These are phyloP conservation scores for Senna tora DNA, from an alignment of 306 rosid genomes.

Conservation along the genomic window DNA sequence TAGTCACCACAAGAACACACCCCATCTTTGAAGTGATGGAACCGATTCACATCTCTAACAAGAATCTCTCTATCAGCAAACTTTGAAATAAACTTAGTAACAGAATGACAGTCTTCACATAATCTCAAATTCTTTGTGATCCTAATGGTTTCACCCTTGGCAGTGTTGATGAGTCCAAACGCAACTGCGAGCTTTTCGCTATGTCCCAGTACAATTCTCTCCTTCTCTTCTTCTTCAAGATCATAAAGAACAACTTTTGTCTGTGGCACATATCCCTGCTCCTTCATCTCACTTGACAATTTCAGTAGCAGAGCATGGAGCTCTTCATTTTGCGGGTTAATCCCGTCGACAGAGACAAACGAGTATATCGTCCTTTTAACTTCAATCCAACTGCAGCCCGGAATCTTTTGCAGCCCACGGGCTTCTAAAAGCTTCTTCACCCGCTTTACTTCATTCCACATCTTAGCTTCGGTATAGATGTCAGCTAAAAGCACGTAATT, in stretches of 20 bases:
- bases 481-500: constrained; percentile 88
- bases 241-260: constrained; percentile 73
- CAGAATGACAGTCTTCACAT: constrained; percentile 94
- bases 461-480: constrained; percentile 71
- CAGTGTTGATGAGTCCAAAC: constrained; percentile 83
- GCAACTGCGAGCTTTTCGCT: constrained; percentile 92
- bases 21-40: constrained; percentile 83
- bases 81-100: constrained; percentile 78
- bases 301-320: constrained; percentile 66
- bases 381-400: constrained; percentile 91
- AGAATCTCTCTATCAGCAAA: constrained; percentile 81
- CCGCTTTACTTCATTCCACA: constrained; percentile 76
- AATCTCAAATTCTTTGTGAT: constrained; percentile 86
- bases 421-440: constrained; percentile 70
- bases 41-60: constrained; percentile 90
- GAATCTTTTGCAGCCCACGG: constrained; percentile 68
- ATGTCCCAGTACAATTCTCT: constrained; percentile 78
- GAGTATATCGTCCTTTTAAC: constrained; percentile 71
- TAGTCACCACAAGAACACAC: constrained; percentile 92
- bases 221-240: constrained; percentile 86
- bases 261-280: constrained; percentile 68
- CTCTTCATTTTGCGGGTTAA: constrained; percentile 67
- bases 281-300: constrained; percentile 77
- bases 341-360: constrained; percentile 67
- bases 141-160: constrained; percentile 71